Conservation (phyloP, 192 early-diverging fungal genomes). For the Coemansia sp. region DNA sequence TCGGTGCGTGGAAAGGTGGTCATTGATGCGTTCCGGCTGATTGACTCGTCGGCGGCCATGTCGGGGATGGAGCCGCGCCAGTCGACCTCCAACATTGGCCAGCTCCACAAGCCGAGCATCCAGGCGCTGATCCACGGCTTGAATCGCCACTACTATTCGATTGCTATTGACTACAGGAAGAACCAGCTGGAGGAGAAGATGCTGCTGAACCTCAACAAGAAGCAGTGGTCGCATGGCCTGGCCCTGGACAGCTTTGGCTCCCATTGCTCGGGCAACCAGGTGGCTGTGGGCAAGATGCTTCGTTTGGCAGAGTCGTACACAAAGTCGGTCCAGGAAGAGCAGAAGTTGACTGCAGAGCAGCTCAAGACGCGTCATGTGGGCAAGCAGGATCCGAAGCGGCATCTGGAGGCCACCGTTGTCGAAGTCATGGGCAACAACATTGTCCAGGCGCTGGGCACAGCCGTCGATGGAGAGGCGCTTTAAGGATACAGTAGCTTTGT, state of each 20-base stretch:
- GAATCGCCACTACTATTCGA: slow-evolving; percentile 98
- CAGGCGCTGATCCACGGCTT: slow-evolving; percentile 97
- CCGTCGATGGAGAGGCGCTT: slow-evolving; percentile 75
- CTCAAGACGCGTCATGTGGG: slow-evolving; percentile 99
- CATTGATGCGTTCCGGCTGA: slow-evolving; percentile 98
- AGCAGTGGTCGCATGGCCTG: slow-evolving; percentile 97
- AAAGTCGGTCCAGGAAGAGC: slow-evolving; percentile 98
- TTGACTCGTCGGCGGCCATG: slow-evolving; percentile 81
- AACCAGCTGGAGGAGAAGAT: slow-evolving; percentile 99
- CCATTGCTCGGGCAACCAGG: slow-evolving; percentile 78
- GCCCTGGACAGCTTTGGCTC: slow-evolving; percentile 73
- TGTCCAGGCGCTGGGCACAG: slow-evolving; percentile 89
- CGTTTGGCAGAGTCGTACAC: slow-evolving; percentile 87
- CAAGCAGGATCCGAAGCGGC: slow-evolving; percentile 99
- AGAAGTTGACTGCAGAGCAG: slow-evolving; percentile 85
- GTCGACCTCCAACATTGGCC: slow-evolving; percentile 97
- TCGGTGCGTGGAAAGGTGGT: slow-evolving; percentile 99
- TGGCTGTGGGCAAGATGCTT: slow-evolving; percentile 86
- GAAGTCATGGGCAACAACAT: slow-evolving; percentile 93
- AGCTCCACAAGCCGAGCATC: slow-evolving; percentile 95
- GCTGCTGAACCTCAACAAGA: slow-evolving; percentile 97
- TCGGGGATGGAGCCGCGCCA: slow-evolving; percentile 91
- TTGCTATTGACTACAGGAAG: slow-evolving; percentile 99
- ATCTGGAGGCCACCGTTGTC: slow-evolving; percentile 91
- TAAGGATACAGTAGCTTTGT: slow-evolving; percentile 1